Conservation (phyloP, 345 rosid species). For the Ceriops decandra region DNA sequence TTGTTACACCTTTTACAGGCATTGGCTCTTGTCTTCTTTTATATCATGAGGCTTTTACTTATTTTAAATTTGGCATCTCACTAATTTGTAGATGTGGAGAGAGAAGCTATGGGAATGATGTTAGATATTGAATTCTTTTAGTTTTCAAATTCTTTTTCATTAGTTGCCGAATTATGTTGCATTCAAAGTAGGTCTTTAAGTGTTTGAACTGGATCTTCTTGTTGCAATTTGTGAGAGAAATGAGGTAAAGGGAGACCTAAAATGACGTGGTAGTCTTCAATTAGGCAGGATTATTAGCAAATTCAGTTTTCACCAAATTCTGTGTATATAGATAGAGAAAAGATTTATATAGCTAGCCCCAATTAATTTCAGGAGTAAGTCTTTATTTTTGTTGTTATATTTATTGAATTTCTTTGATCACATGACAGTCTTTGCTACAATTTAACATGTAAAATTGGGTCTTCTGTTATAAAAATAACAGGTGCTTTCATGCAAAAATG, state of each 20-base stretch:
- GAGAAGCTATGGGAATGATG: not conserved
- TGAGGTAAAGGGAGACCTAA: too few species aligned
- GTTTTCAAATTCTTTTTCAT: not conserved
- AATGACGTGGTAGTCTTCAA: too few species aligned
- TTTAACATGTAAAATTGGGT: not conserved
- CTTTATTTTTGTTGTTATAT: not conserved
- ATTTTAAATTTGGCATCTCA: not conserved
- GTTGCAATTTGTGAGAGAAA: too few species aligned
- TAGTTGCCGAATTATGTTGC: too few species aligned
- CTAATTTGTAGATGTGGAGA: not conserved
- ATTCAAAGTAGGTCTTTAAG: too few species aligned
- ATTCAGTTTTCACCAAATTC: too few species aligned
- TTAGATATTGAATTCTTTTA: not conserved
- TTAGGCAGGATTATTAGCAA: too few species aligned
- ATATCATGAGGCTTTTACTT: not conserved
- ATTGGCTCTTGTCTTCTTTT: too few species aligned
- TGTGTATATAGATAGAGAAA: too few species aligned
- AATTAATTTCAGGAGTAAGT: too few species aligned
- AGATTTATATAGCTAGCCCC: too few species aligned
- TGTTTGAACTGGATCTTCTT: too few species aligned
- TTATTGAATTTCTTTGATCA: not conserved
- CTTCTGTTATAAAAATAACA: conserved; percentile 23
- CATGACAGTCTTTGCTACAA: not conserved
- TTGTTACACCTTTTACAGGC: not conserved
- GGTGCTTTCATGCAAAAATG: conserved; percentile 83